Base-by-base conservation (phyloP, 1,139 yeast genomes). In the Yamadazyma taylorii region DNA sequence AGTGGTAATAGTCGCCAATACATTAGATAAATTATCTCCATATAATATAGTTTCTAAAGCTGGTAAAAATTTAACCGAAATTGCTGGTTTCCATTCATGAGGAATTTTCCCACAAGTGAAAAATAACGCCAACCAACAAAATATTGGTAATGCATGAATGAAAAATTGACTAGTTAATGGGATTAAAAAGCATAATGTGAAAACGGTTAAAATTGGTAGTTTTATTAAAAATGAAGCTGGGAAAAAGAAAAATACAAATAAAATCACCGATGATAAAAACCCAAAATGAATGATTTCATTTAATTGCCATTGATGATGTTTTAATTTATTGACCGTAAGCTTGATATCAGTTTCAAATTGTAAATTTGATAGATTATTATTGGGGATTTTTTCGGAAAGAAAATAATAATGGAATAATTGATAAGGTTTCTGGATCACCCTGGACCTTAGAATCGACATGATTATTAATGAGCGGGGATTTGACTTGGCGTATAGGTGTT, bases 31-130 rank as follows among this genome's bases (percentile, higher is more conserved):
- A 60, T 92, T 88, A 54, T 92, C 97, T 37, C 98, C 98, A 55
- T 88, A 92, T 46, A 92, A 69, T 42, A 92, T 85, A 24, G 97
- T 89, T 60, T 92, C 99, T 66, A 90, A 74, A 2, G 96, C 95
- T 0, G 99, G 98, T 33, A 92, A 73, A 17, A 88, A 85, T 50
- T 92, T 84, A 35, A 92, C 98, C 28, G 85, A 79, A 50, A 92
- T 94, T 15, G 90, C 86, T 3, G 97, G 96, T 56, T 95, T 81
- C 79, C 86, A 80, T 6, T 69, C 60, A 8, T 81, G 73, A 10
- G 95, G 90, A 47, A 92, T 85, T 53, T 79, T 84, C 16, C 87
- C 78, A 36, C 92, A 82, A 22, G 84, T 76, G 61, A 86, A 89
- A 63, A 83, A 92, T 40, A 92, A 72, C 21, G 90, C 79, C 48